Evolutionary conservation across 2,329 filamentous ascomycete genomes (phyloP).

Genomic region (Fusarium chlamydosporum): DNA sequence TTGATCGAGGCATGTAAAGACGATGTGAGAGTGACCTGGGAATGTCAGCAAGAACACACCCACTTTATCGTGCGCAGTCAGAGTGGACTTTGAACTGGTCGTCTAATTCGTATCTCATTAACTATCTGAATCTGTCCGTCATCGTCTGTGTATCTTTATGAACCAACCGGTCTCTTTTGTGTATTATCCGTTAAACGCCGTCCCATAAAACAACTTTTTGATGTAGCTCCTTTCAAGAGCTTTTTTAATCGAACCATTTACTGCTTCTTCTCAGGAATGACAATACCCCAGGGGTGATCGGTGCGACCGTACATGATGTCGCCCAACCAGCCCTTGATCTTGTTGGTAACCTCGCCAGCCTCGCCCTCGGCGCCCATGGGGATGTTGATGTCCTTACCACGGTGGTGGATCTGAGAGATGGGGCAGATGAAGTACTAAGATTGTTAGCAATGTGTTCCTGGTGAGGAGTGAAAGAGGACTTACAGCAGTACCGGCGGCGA

Average conservation of each 20-base stretch:
- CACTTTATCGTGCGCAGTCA: slow-evolving; percentile 13
- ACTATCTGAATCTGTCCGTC: slow-evolving; percentile 23
- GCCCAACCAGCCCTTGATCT: slow-evolving; percentile 76
- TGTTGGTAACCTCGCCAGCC: slow-evolving; percentile 68
- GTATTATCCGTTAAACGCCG: slow-evolving; percentile 48
- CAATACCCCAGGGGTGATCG: slow-evolving; percentile 77
- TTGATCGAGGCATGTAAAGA: slow-evolving; percentile 1
- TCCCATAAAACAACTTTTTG: slow-evolving; percentile 41
- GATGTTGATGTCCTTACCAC: slow-evolving; percentile 73
- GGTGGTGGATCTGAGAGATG: slow-evolving; percentile 77
- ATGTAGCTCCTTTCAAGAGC: slow-evolving; percentile 1
- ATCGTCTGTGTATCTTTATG: slow-evolving; percentile 17
- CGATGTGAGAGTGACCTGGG: slow-evolving; percentile 1
- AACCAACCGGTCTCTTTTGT: slow-evolving; percentile 39
- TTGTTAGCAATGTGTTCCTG: slow-evolving; percentile 34
- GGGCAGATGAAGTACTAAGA: slow-evolving; percentile 77
- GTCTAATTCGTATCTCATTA: slow-evolving; percentile 49
- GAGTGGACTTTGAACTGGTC: slow-evolving; percentile 32
- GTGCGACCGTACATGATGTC: slow-evolving; percentile 82
- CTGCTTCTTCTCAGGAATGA: slow-evolving; percentile 74
- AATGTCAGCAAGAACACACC: slow-evolving; percentile 4
- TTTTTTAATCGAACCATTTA: slow-evolving; percentile 40
- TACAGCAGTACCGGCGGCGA: slow-evolving; percentile 88
- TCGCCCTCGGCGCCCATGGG: slow-evolving; percentile 68
- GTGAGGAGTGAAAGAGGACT: slow-evolving; percentile 55